A percentile compares a stretch with the other conserved stretches of the same genome.
phyloP scores from a whole-genome alignment of 768 basidiomycete genomes.

The Austroboletus eburneus region DNA sequence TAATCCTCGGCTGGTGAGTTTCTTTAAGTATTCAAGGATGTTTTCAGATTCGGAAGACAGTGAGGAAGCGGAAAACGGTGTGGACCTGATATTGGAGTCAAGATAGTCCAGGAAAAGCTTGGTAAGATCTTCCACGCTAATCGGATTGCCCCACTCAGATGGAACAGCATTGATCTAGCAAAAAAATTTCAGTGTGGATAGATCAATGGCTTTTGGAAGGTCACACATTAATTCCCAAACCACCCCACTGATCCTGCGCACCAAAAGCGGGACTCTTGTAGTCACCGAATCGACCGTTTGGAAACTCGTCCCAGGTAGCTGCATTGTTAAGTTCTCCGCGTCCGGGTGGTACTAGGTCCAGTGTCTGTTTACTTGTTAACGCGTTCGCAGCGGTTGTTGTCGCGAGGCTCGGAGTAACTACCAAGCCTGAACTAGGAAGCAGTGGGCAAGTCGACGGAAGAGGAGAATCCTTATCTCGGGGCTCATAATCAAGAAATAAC shows the following conservation, averaged over 20 bases:
- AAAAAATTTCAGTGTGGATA: neutral
- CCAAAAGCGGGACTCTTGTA: slow-evolving; percentile 97
- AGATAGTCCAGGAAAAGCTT: slow-evolving; percentile 79
- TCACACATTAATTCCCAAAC: slow-evolving; percentile 55
- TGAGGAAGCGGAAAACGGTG: slow-evolving; percentile 85
- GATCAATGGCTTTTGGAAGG: neutral
- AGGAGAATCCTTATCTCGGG: slow-evolving; percentile 37
- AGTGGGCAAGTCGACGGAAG: slow-evolving; percentile 29
- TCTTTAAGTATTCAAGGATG: slow-evolving; percentile 75
- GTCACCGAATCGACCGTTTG: slow-evolving; percentile 97
- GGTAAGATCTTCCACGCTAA: slow-evolving; percentile 63
- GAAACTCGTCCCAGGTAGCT: slow-evolving; percentile 91
- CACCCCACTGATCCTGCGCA: slow-evolving; percentile 72
- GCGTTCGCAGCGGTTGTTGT: slow-evolving; percentile 56
- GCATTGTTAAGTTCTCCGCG: slow-evolving; percentile 75
- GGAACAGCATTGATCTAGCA: slow-evolving; percentile 58
- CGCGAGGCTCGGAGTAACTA: slow-evolving; percentile 64
- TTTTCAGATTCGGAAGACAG: slow-evolving; percentile 77
- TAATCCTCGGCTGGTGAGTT: slow-evolving; percentile 73
- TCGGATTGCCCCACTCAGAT: slow-evolving; percentile 71
- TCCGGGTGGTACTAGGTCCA: slow-evolving; percentile 52
- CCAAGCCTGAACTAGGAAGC: slow-evolving; percentile 33
- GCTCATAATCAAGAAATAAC: neutral
- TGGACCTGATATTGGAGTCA: slow-evolving; percentile 62
- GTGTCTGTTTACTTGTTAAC: slow-evolving; percentile 45